Percentiles rank a stretch among this genome's conserved stretches.
Conservation (phyloP, 2,329 filamentous ascomycete species). For the Hypocrella siamensis region DNA sequence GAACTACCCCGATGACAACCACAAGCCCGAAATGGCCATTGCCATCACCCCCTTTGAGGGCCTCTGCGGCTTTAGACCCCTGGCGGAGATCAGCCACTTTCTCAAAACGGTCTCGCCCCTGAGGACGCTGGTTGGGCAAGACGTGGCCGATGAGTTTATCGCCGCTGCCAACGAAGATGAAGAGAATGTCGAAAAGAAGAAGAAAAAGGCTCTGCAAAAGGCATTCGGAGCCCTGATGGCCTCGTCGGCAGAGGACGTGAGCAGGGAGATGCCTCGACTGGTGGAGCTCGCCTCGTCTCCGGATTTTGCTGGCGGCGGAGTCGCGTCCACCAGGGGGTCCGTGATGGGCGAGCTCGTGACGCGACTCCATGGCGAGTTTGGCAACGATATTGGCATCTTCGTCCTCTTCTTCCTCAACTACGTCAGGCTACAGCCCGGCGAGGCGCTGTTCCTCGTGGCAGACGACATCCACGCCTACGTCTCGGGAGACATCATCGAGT, state of each 20-base stretch:
- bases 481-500: conserved; percentile 90
- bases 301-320: conserved; percentile 66
- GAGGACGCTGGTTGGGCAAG: conserved; percentile 49
- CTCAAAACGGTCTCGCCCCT: conserved; percentile 42
- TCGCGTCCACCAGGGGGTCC: conserved; percentile 48
- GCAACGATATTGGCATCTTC: conserved; percentile 80
- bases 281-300: too few relatives aligned
- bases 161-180: conserved; percentile 28
- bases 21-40: conserved; percentile 99
- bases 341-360: conserved; percentile 63
- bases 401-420: conserved; percentile 97
- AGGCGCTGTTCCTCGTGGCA: conserved; percentile 90
- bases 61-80: conserved; percentile 83
- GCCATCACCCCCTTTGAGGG: conserved; percentile 94
- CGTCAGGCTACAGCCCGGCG: conserved; percentile 71
- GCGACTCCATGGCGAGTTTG: conserved; percentile 71
- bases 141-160: conserved; percentile 39
- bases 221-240: conserved; percentile 73
- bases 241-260: conserved; percentile 43
- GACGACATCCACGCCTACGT: conserved; percentile 97
- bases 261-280: conserved; percentile 46
- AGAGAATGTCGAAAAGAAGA: conserved; percentile 34
- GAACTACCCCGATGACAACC: conserved; percentile 98
- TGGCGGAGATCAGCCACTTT: conserved; percentile 78
- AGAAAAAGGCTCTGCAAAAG: conserved; percentile 64